These are phyloP conservation scores for Breviolum minutum DNA, from an alignment of 73 alveolate genomes.

Conservation along the genomic window DNA sequence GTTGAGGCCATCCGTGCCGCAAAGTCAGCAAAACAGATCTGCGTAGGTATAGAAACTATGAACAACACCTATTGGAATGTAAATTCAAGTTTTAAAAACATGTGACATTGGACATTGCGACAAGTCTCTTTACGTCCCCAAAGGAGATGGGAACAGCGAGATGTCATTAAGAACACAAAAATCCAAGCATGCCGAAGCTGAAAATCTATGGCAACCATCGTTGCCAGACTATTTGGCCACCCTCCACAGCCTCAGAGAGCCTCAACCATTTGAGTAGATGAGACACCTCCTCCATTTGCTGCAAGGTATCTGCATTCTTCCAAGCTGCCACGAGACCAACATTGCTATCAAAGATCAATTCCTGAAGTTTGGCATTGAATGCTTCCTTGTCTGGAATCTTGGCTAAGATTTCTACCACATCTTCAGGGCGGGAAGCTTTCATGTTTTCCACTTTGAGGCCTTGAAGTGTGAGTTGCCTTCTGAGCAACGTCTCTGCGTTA, in stretches of 20 bases:
- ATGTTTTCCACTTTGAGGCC: not conserved
- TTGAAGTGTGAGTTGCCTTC: not conserved
- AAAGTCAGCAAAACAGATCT: too few relatives aligned
- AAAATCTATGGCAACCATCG: not conserved
- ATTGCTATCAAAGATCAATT: not conserved
- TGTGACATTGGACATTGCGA: too few relatives aligned
- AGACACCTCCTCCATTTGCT: conserved; percentile 4
- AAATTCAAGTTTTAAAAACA: too few relatives aligned
- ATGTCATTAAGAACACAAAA: too few relatives aligned
- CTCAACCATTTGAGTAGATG: not conserved
- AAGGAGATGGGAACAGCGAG: too few relatives aligned
- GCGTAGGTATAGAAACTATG: too few relatives aligned
- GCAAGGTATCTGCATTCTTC: not conserved
- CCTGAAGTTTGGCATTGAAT: not conserved
- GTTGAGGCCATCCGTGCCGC: too few relatives aligned
- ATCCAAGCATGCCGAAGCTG: not conserved
- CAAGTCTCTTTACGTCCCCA: too few relatives aligned
- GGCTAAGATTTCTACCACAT: not conserved
- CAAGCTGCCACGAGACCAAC: not conserved
- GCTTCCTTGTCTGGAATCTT: conserved; percentile 12
- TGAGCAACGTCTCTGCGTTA: not conserved
- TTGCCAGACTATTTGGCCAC: not conserved
- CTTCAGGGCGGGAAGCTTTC: not conserved
- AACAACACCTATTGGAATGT: too few relatives aligned
- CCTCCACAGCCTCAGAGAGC: not conserved